Evolutionary conservation across 1,284 basidiomycete genomes (phyloP), one percentile per base, ranked within the genome.

Genomic region (Quambalaria eucalypti): DNA sequence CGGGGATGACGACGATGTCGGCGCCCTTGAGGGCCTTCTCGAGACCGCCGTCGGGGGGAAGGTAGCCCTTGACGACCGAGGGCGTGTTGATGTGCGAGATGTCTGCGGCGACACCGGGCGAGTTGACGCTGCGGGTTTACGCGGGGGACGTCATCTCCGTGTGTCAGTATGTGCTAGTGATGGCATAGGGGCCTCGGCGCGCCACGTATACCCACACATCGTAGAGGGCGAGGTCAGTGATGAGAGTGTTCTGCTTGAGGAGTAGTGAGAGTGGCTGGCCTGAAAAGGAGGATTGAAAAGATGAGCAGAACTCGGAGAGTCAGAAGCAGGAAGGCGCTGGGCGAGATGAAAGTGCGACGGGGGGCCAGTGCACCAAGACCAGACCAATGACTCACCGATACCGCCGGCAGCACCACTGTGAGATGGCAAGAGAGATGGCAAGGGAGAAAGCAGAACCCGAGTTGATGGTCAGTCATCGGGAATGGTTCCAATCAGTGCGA

Each of bases 101-200:
- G 80, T 97, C 91, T 65, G 85, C 88, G 55, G 90, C 90, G 65
- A 98, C 92, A 79, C 95, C 93, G 47, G 91, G 90, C 14, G 92
- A 88, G 59, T 72, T 73, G 62, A 74, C 71, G 58, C 65, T 67
- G 62, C 16, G 31, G 9, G 29, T 5, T 8, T 19, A n/a, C n/a
- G n/a, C n/a, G n/a, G n/a, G n/a, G n/a, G n/a, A n/a, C n/a, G 19
- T 19, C 4, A 10, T 26, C 21, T 10, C 12, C 8, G 9, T 47
- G 33, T 38, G n/a, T n/a, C n/a, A n/a, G n/a, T n/a, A n/a, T n/a
- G n/a, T n/a, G n/a, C n/a, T n/a, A n/a, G n/a, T 14, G 16, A 14
- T 14, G 21, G 28, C 47, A 14, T 9, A 39, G 48, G 12, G 25
- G 16, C n/a, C 29, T 30, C 28, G 6, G 3, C 10, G 26, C 9